Evolutionary conservation across 2,329 filamentous ascomycete genomes (phyloP).

Genomic region (Ophiobolus disseminans): DNA sequence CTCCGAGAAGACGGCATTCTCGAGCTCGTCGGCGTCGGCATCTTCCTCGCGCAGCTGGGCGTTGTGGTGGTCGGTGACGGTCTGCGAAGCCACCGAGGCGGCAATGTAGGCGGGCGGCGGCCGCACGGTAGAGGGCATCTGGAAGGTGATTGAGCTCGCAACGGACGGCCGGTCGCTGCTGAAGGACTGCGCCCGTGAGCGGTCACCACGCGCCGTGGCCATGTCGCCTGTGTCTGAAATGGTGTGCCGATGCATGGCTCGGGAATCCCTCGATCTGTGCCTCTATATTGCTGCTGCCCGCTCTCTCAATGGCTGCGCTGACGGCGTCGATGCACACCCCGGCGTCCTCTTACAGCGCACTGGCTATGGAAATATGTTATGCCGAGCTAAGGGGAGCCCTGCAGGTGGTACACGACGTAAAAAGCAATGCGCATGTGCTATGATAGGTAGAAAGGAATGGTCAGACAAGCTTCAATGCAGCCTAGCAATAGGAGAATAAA

Average conservation of each 20-base stretch:
- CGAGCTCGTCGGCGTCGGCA: slow-evolving; percentile 64
- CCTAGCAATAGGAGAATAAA: no score
- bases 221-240: slow-evolving; percentile 43
- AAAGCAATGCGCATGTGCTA: slow-evolving; percentile 14
- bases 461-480: neutral
- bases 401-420: slow-evolving; percentile 21
- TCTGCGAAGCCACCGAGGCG: slow-evolving; percentile 84
- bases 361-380: neutral
- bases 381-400: slow-evolving; percentile 22
- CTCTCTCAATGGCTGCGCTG: neutral
- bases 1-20: slow-evolving; percentile 74
- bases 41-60: slow-evolving; percentile 74
- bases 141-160: slow-evolving; percentile 57
- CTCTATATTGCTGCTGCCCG: slow-evolving; percentile 4
- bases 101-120: slow-evolving; percentile 90
- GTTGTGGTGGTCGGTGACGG: slow-evolving; percentile 87
- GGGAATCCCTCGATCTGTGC: slow-evolving; percentile 4
- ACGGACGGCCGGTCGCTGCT: slow-evolving; percentile 74
- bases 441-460: neutral
- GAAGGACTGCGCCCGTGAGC: slow-evolving; percentile 58
- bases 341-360: neutral
- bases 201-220: slow-evolving; percentile 44
- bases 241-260: slow-evolving; percentile 45
- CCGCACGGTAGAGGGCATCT: slow-evolving; percentile 72
- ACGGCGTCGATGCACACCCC: slow-evolving; percentile 7